Evolutionary conservation across 2,329 filamentous ascomycete species (phyloP), one percentile per base, ranked within the genome.

Genomic region (Hymenoscyphus repandus): DNA sequence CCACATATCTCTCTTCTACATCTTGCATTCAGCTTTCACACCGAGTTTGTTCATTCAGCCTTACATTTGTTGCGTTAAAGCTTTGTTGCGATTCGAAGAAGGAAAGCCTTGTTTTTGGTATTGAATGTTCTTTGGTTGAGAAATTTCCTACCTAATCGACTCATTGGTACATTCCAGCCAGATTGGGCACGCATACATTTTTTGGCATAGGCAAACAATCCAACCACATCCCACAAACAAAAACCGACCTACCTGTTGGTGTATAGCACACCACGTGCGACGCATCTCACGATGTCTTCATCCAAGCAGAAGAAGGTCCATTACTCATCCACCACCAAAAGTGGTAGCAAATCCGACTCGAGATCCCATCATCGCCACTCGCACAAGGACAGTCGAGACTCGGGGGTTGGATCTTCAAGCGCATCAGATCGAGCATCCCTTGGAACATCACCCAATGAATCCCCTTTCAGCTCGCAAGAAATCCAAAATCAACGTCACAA

Each of bases 341-440:
- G 53, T 33, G 45, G 47, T 5, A 31, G 10, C n/a, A 50, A 52
- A 38, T 50, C 51, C 3, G 46, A 47, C 20, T 34, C 43, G 31
- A 31, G 27, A 13, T 42, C 31, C 30, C 36, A 39, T 13, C 45
- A 44, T 31, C n/a, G 32, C 27, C 55, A 57, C 17, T 31, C 44
- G 9, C 54, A 53, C 42, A 55, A 50, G 33, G 55, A 52, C 42
- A 59, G 54, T 37, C 52, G 55, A 45, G 59, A 62, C 53, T 62
- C 59, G 15, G 61, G 58, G 11, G 45, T 62, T 41, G 60, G 59
- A 9, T 58, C 54, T 9, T 54, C 54, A 17, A 56, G 49, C 17
- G 55, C 54, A 13, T 58, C 54, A 33, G 59, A 62, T 39, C 57
- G 60, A 42, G 62, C 60, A 13, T 61, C 59, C 17, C 37, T 61